Base-by-base conservation (phyloP, 768 basidiomycete species). In the Lyophyllum atratum region DNA sequence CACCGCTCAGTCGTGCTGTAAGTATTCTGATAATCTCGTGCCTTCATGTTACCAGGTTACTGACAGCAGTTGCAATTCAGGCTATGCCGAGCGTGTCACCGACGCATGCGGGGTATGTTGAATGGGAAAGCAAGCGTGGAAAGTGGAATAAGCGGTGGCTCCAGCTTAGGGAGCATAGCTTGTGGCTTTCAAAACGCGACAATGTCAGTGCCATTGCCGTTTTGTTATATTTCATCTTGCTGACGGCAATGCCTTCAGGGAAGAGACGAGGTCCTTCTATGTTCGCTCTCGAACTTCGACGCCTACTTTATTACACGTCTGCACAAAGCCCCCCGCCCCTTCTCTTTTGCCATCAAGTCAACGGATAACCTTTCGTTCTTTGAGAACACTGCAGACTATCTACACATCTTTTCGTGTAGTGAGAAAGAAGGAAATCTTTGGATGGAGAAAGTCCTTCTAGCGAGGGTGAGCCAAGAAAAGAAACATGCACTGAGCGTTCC, bases 61-160 rank as follows among this genome's bases (percentile, higher is more conserved):
- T 60, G 61, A 56, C 60, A 29, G 56, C 19, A 21, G 29, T 25
- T 62, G 22, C 29, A 60, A 51, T 44, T 48, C 52, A 75, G 75
- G 72, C 73, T 50, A 74, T 76, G 17, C 79, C 76, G 19, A 71
- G 80, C n/a, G 78, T 73, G 59, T 73, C 80, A 24, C 77, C 82
- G 7, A 73, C 69, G 21, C 71, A 76, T 65, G 74, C 76, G 34
- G 77, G 89, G 6, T 94, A 86, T 65, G 85, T 98, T 24, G 92
- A 98, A 69, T 91, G 87, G 83, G 93, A 96, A 75, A 79, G 77
- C 44, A 98, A 96, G 74, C 85, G 89, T 57, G 94, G 94, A 33
- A 97, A 97, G 72, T 99, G 96, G 97, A 88, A 79, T 54, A 98
- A 98, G 73, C 84, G 93, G 31, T 95, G 88, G 85, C 77, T 99